These are phyloP conservation scores for Paulownia fortunei DNA, from an alignment of 257 asterid genomes.

Conservation along the genomic window DNA sequence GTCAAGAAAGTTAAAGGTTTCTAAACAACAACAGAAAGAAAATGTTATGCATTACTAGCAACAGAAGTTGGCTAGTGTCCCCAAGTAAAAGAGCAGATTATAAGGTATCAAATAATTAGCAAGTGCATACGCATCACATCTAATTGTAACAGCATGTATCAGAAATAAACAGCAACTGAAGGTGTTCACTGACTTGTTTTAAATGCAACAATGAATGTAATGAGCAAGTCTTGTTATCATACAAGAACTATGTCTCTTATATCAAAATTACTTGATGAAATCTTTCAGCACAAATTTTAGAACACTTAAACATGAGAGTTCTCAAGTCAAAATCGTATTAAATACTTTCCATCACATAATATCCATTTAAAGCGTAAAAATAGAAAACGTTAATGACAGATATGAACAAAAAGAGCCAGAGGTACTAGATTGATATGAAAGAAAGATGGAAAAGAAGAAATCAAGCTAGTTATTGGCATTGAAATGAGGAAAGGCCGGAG, in stretches of 20 bases:
- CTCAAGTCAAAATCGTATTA: not conserved
- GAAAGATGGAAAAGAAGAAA: not conserved
- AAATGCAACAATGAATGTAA: not conserved
- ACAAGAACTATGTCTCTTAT: not conserved
- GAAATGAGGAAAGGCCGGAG: not conserved
- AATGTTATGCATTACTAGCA: not conserved
- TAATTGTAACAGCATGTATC: not conserved
- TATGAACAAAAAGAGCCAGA: not conserved
- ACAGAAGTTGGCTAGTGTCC: not conserved
- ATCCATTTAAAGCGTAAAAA: not conserved
- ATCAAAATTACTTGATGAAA: not conserved
- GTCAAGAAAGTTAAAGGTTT: conserved; percentile 9
- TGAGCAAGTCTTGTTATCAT: not conserved
- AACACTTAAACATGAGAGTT: not conserved
- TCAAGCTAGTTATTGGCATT: not conserved
- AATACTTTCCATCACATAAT: not conserved
- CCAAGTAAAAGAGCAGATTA: conserved; percentile 16
- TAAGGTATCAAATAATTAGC: not conserved
- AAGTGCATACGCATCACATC: not conserved
- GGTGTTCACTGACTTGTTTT: not conserved
- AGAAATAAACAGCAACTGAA: not conserved
- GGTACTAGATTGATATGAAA: conserved; percentile 6
- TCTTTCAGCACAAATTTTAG: not conserved
- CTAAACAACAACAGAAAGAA: conserved; percentile 8
- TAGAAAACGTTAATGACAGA: too few relatives aligned